Conservation (phyloP, 257 asterid species). For the Misopates orontium region DNA sequence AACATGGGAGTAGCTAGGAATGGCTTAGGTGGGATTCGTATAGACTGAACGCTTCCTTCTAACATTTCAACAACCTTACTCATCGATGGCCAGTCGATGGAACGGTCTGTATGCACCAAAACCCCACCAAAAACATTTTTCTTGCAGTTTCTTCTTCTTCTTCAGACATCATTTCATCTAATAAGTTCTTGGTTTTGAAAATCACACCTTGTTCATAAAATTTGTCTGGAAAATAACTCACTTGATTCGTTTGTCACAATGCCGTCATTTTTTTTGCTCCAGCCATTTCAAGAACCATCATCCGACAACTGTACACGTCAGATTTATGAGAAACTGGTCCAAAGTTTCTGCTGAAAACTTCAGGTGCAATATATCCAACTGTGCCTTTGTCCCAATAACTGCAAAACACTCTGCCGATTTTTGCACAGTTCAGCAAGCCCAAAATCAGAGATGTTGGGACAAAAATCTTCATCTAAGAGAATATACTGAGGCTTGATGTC, state of each 20-base stretch:
- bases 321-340: conserved; percentile 56
- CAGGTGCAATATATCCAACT: conserved; percentile 56
- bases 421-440: conserved; percentile 49
- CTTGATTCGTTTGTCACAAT: conserved; percentile 19
- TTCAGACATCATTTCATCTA: conserved; percentile 20
- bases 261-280: conserved; percentile 28
- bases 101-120: conserved; percentile 55
- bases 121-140: conserved; percentile 49
- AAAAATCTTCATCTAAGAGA: conserved; percentile 56
- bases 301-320: conserved; percentile 55
- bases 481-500: conserved; percentile 70
- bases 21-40: conserved; percentile 41
- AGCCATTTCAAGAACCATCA: conserved; percentile 58
- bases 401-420: conserved; percentile 43
- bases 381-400: conserved; percentile 41
- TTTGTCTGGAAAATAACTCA: conserved; percentile 44
- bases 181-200: conserved; percentile 12
- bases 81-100: conserved; percentile 45
- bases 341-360: conserved; percentile 37
- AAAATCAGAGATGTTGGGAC: conserved; percentile 67
- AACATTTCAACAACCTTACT: conserved; percentile 49
- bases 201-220: conserved; percentile 43
- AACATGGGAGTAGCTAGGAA: conserved; percentile 11
- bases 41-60: conserved; percentile 30
- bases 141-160: conserved; percentile 37